These are phyloP conservation scores for Diplodia scrobiculata DNA, from an alignment of 2,329 filamentous ascomycete species.

Conservation along the genomic window DNA sequence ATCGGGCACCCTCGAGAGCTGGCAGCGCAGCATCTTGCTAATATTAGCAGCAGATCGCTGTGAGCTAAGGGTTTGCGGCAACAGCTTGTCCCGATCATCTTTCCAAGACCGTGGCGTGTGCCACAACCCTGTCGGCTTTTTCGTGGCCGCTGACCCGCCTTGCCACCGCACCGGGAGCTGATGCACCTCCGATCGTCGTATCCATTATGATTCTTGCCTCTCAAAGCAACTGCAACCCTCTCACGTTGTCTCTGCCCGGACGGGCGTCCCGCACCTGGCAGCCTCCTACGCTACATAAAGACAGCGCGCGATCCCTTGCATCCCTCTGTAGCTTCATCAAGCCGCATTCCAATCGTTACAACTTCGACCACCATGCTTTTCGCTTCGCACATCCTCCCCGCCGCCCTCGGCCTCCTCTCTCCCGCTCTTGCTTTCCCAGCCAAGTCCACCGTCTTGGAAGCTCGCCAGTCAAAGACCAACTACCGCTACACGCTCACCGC, in stretches of 20 bases:
- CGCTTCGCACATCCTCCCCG: neutral
- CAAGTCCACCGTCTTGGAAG: neutral
- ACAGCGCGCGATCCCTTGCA: neutral
- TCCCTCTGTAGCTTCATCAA: neutral
- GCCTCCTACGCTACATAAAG: constrained; percentile 7
- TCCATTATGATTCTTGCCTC: neutral
- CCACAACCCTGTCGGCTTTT: constrained; percentile 12
- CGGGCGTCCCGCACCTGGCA: neutral
- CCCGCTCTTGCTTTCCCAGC: neutral
- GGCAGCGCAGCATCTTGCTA: neutral
- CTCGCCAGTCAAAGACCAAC: neutral
- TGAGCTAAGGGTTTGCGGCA: neutral
- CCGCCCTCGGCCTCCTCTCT: neutral
- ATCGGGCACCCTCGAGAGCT: neutral
- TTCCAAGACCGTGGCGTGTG: neutral
- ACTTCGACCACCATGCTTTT: neutral
- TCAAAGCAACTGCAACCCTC: constrained; percentile 21
- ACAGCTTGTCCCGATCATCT: neutral
- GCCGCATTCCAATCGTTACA: neutral
- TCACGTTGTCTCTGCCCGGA: neutral
- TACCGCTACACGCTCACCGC: constrained; percentile 31
- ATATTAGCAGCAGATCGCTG: constrained; percentile 14
- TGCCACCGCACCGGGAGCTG: constrained; percentile 12
- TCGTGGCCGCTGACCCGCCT: constrained; percentile 18
- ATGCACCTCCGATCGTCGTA: neutral